Conservation (phyloP, 768 basidiomycete species). For the Boletus rubropictus region DNA sequence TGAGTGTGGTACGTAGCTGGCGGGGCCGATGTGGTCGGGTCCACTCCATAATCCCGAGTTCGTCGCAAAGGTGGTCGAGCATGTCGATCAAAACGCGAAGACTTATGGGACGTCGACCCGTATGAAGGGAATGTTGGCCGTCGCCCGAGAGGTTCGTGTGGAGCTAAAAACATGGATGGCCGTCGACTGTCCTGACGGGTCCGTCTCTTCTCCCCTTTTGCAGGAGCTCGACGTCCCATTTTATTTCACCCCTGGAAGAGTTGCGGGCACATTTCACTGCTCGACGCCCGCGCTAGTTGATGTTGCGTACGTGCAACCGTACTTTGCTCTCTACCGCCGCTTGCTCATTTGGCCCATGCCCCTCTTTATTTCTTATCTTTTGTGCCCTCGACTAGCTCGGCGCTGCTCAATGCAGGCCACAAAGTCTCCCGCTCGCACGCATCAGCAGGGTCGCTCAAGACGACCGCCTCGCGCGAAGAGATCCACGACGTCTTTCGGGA, state of each 20-base stretch:
- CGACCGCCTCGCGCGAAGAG: constrained; percentile 63
- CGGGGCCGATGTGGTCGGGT: constrained; percentile 97
- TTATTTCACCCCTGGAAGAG: constrained; percentile 79
- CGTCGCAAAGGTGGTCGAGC: constrained; percentile 64
- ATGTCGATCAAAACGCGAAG: constrained; percentile 55
- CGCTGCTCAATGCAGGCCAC: constrained; percentile 81
- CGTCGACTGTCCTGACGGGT: background rate
- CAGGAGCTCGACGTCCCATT: constrained; percentile 77
- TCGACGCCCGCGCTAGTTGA: constrained; percentile 69
- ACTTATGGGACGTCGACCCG: constrained; percentile 74
- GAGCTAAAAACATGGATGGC: background rate
- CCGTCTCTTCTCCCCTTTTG: background rate
- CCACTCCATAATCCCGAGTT: constrained; percentile 77
- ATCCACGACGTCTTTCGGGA: constrained; percentile 80
- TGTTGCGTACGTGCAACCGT: constrained; percentile 52
- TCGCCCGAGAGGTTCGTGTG: constrained; percentile 75
- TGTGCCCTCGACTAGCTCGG: constrained; percentile 51
- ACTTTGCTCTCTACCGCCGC: no score
- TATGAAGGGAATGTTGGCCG: constrained; percentile 94
- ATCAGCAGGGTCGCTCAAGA: constrained; percentile 84
- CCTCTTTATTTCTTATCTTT: background rate
- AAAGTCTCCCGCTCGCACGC: constrained; percentile 89
- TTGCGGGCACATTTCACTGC: constrained; percentile 81
- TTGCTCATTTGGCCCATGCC: background rate
- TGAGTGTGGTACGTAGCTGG: constrained; percentile 45